A percentile compares a stretch with the other conserved stretches of the same genome.
Conservation (phyloP, 371 early-diverging fungal species). For the Mucor mucedo region DNA sequence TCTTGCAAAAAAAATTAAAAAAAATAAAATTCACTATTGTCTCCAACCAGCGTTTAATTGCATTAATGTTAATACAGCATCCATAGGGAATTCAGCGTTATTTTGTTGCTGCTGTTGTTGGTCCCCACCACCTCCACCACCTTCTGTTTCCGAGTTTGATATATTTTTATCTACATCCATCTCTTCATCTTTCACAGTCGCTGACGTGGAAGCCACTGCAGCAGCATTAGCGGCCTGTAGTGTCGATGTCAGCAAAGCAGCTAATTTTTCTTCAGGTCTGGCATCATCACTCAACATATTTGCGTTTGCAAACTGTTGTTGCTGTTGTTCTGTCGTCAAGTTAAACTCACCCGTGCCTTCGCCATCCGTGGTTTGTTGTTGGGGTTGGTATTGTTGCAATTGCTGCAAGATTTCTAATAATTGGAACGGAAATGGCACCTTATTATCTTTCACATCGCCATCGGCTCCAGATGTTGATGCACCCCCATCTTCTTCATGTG, state of each 20-base stretch:
- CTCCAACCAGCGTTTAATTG: conserved; percentile 68
- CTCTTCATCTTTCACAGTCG: conserved; percentile 2
- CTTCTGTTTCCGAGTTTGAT: not conserved
- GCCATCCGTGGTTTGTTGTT: conserved; percentile 10
- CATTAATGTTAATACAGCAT: conserved; percentile 69
- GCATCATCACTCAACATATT: conserved; percentile 8
- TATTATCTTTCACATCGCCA: conserved; percentile 10
- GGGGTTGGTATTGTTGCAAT: conserved; percentile 37
- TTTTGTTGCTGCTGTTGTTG: conserved; percentile 25
- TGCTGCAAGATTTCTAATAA: conserved; percentile 36
- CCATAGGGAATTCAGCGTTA: conserved; percentile 62
- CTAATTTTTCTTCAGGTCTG: conserved; percentile 35
- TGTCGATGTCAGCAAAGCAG: conserved; percentile 28
- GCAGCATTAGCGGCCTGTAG: conserved; percentile 32
- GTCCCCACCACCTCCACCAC: not conserved
- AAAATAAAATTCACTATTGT: conserved; percentile 31
- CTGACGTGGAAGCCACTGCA: not conserved
- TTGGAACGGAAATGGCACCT: conserved; percentile 27
- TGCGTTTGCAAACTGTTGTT: conserved; percentile 3
- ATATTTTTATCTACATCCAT: not conserved
- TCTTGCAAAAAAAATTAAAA: not conserved
- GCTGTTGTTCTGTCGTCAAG: conserved; percentile 9
- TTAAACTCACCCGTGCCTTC: conserved; percentile 2
- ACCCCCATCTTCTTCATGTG: conserved; percentile 4
- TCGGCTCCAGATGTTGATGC: not conserved